These are phyloP conservation scores for Magnaporthales sp. DNA, from an alignment of 2,329 filamentous ascomycete genomes.

Conservation along the genomic window DNA sequence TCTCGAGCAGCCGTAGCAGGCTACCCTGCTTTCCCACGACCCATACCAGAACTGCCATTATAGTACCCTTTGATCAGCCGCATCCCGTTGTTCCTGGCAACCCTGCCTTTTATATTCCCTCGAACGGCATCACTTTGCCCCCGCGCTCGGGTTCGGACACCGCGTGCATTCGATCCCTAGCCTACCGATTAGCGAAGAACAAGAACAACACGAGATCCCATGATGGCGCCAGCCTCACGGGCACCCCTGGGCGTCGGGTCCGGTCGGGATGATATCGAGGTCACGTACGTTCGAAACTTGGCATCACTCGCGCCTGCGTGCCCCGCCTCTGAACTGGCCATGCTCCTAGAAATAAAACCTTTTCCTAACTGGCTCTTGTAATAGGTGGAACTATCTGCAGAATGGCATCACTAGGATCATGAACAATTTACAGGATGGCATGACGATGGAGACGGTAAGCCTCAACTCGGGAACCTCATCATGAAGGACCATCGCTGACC, in stretches of 20 bases:
- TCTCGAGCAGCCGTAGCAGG: background rate
- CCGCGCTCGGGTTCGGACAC: background rate
- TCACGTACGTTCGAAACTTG: conserved; percentile 10
- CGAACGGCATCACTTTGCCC: background rate
- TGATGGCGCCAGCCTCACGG: background rate
- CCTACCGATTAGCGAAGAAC: background rate
- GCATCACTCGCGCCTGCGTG: background rate
- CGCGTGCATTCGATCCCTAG: background rate
- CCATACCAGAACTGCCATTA: background rate
- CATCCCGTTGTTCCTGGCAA: background rate
- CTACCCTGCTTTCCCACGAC: background rate
- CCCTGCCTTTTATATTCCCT: background rate
- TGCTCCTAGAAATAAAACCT: background rate
- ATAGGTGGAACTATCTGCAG: conserved; percentile 83
- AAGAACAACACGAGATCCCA: background rate
- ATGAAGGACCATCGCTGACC: conserved; percentile 10
- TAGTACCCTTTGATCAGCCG: background rate
- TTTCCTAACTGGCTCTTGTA: background rate
- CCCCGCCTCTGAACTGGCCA: background rate
- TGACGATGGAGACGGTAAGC: conserved; percentile 80
- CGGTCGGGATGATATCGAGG: conserved; percentile 14
- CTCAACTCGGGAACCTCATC: background rate
- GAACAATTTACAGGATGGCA: conserved; percentile 81
- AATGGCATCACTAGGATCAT: conserved; percentile 87
- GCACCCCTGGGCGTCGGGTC: conserved; percentile 3